Base-by-base conservation (phyloP, 257 asterid species). In the Jaltomata sinuosa region DNA sequence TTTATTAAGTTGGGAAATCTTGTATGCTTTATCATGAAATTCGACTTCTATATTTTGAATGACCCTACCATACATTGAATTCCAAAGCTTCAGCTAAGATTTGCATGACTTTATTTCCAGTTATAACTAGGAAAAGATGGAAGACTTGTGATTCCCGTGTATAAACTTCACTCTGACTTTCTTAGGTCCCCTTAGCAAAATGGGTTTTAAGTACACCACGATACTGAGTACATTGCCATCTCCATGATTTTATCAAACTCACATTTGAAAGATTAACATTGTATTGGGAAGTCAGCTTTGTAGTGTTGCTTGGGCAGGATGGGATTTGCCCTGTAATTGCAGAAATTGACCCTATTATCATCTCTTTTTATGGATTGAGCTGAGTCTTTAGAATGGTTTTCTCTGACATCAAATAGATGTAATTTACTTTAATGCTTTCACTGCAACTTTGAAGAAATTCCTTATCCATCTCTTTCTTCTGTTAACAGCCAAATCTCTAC, bases 401-500 rank as follows among this genome's bases (percentile, higher is more conserved):
- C 61, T 76, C 81, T 76, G 81, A 76, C 62, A 61, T 76, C 40
- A 47, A 47, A 47, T 76, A 25, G 81, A 76, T 52, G 36, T 47
- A 47, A 45, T 76, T 16, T 45, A 47, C 81, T 76, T 49, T 47
- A 47, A 76, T 15, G 61, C 61, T 15, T 9, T 47, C 15, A 16
- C 61, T 16, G 61, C 34, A 77, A 31, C 19, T 29, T 80, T 34
- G 22, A 19, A n/a, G 57, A 65, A 53, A 83, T 84, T 55, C 87
- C 89, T 92, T 53, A 83, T 84, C 45, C 80, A 6, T 45, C 79
- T 86, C 38, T 83, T 87, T 88, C 36, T 81, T 59, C 86, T 71
- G 53, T 62, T 90, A 89, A 80, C 97, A 97, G 99, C 99, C 99
- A 89, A 91, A 94, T 88, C 97, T 97, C 65, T 95, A 92, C 82